Evolutionary conservation across 2,329 filamentous ascomycete genomes (phyloP).

Genomic region (Fusarium newnesense): DNA sequence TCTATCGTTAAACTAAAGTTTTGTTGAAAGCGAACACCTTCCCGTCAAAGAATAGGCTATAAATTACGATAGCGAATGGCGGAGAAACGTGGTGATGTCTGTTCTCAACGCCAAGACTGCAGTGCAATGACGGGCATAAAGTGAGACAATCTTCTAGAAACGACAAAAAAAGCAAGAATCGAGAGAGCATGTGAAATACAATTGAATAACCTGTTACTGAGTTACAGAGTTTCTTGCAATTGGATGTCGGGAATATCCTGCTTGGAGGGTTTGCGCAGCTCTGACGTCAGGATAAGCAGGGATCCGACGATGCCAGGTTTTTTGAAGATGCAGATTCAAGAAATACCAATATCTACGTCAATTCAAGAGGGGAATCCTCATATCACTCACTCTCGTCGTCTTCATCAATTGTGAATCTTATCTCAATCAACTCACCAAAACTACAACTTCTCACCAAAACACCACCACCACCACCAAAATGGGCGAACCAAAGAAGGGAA

Average conservation of each 20-base stretch:
- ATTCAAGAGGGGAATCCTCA: not conserved
- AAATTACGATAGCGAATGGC: not conserved
- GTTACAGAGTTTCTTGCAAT: not conserved
- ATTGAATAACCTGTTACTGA: conserved; percentile 4
- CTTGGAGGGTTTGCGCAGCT: conserved; percentile 31
- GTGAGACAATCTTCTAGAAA: not conserved
- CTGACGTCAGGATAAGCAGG: conserved; percentile 43
- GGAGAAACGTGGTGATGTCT: conserved; percentile 31
- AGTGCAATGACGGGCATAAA: not conserved
- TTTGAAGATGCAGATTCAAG: conserved; percentile 28
- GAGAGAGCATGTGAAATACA: not conserved
- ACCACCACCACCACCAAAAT: conserved; percentile 9
- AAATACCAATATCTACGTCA: conserved; percentile 31
- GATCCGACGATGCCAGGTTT: conserved; percentile 42
- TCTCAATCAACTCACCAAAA: not conserved
- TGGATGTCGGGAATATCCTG: conserved; percentile 15
- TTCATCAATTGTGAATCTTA: not conserved
- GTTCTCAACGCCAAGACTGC: conserved; percentile 1
- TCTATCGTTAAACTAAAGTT: conserved; percentile 11
- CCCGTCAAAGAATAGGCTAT: conserved; percentile 3
- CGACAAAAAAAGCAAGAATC: not conserved
- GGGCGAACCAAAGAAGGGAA: conserved; percentile 40
- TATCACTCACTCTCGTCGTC: not conserved
- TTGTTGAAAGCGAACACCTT: conserved; percentile 11
- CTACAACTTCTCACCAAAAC: not conserved